Evolutionary conservation across 257 asterid genomes (phyloP), one percentile per base, ranked within the genome.

Genomic region (Fraxinus cuspidata): DNA sequence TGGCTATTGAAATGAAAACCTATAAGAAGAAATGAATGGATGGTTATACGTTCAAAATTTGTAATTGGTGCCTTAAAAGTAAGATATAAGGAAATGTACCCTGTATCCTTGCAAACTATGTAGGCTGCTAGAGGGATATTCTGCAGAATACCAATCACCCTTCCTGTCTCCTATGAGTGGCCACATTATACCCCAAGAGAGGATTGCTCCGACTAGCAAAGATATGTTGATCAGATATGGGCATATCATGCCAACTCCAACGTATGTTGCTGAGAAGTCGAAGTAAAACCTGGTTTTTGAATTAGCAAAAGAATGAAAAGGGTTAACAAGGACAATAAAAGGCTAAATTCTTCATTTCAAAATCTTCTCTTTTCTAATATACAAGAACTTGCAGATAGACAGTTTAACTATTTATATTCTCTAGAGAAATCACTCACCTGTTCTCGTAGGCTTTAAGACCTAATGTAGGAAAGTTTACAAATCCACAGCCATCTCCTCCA

Each of bases 231-330:
- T 87, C 9, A 94, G 86, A 70, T 94, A 84, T 0, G 99, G 99
- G 28, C 99, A 94, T 77, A 94, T 94, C 99, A 94, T 94, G 63
- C 99, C 99, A 63, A 94, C 97, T 28, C 99, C 99, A 47, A 94
- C 99, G 72, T 94, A 94, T 51, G 96, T 91, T 63, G 99, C 94
- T 37, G 99, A 94, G 85, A 94, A 94, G 73, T 94, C 97, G 40
- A 94, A 94, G 88, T 79, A 94, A 81, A 94, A 94, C 90, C 98
- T 94, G 90, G 68, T 79, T 31, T 53, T 63, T 37, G 6, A 5
- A 9, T 19, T 21, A 66, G 31, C 71, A 69, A 65, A 78, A 28
- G 32, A 34, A 65, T 11, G 12, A 75, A 58, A 1, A 29, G 31
- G 32, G 68, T 60, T 60, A 23, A 60, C 11, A 19, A 63, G 35